Conservation (phyloP, 1,139 yeast species). For the Insectozyma bohioensis region DNA sequence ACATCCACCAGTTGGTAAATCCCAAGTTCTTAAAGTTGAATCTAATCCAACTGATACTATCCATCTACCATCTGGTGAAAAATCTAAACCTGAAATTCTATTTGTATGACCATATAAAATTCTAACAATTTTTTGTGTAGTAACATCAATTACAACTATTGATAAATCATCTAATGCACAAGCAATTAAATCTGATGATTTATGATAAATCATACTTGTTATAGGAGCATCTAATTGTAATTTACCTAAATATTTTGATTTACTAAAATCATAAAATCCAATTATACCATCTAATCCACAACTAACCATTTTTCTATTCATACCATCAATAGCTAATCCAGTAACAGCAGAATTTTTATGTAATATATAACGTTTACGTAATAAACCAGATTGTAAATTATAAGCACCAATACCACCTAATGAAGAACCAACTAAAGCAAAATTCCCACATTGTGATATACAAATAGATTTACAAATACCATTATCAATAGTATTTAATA, state of each 20-base stretch:
- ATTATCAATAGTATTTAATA: conserved; percentile 69
- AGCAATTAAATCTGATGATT: conserved; percentile 81
- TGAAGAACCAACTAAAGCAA: conserved; percentile 90
- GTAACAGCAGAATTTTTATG: conserved; percentile 83
- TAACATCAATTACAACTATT: conserved; percentile 77
- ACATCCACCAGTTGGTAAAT: conserved; percentile 94
- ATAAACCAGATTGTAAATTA: conserved; percentile 85
- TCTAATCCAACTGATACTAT: conserved; percentile 82
- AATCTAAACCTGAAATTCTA: conserved; percentile 84
- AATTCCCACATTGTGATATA: conserved; percentile 92
- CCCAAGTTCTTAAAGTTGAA: conserved; percentile 94
- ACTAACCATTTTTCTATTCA: conserved; percentile 85
- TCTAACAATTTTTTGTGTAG: conserved; percentile 81
- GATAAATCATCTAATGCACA: conserved; percentile 85
- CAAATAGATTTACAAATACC: conserved; percentile 81
- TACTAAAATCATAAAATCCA: conserved; percentile 83
- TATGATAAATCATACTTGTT: conserved; percentile 73
- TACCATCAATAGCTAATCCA: conserved; percentile 85
- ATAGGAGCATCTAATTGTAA: conserved; percentile 74
- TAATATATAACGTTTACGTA: conserved; percentile 63
- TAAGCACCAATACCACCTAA: conserved; percentile 85
- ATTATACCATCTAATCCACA: conserved; percentile 87
- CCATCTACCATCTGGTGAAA: conserved; percentile 97
- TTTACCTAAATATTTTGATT: conserved; percentile 67
- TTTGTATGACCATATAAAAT: conserved; percentile 88